Base-by-base conservation (phyloP, 352 stramenopile species). In the Phytopythium chamaehyphon region DNA sequence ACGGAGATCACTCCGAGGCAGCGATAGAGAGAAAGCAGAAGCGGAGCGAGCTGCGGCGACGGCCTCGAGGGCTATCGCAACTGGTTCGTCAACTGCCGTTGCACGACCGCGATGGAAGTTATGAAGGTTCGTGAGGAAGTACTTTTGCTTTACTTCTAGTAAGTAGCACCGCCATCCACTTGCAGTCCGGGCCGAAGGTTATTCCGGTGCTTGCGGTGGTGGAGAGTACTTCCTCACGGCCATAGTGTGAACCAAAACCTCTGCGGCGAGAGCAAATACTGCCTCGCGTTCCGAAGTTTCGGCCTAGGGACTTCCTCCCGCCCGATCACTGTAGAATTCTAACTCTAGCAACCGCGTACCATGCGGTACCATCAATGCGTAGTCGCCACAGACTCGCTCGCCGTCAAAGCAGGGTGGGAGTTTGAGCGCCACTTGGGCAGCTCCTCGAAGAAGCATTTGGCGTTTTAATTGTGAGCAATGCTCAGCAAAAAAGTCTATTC, bases 71-170 rank as follows among this genome's bases (percentile, higher is more conserved):
- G 42, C 50, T 12, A 48, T 19, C 5, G 49, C 52, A 47, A 37
- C 47, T 2, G 61, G 51, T 18, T 51, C 59, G 42, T 47, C 51
- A 0, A 36, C 39, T 10, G 40, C 28, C 14, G 19, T 40, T 18
- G 51, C 47, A 16, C 56, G 66, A 10, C 57, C 67, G 12, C 61
- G 52, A 16, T 76, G 67, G 67, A 71, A 71, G 23, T 61, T 71
- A 53, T 76, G 55, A 73, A 57, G 52, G 39, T 51, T 68, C 44
- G 31, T 71, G 55, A 67, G 55, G 46, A 67, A 66, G 42, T 63
- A 61, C 51, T 62, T 71, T 22, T 73, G 60, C 43, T 50, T 70
- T 37, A n/a, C n/a, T n/a, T n/a, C n/a, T n/a, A n/a, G n/a, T n/a
- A 40, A 47, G 36, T 72, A 69, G 49, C 26, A 16, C n/a, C 28